Base-by-base conservation (phyloP, 179 eudicot species). In the Amaranthus tricolor region DNA sequence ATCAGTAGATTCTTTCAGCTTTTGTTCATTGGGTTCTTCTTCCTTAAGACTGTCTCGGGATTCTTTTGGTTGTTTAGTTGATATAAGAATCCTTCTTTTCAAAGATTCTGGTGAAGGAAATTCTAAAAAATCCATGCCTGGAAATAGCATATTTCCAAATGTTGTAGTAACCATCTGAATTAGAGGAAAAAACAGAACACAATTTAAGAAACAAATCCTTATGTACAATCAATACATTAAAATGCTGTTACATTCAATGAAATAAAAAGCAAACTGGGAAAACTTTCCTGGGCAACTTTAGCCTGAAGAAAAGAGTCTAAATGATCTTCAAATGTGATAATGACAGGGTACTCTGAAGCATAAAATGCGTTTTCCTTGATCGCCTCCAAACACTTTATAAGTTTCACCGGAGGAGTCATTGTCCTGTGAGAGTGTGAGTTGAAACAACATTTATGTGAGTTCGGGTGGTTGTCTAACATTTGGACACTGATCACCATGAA, bases 241-340 rank as follows among this genome's bases (percentile, higher is more conserved):
- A 9, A n/a, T 59, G 50, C 47, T 65, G 58, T 43, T 64, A 14
- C 51, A 31, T 17, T 55, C 0, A 19, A 10, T 0, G 48, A 59
- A 59, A 44, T 43, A 45, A 16, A 20, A 15, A 12, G 13, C 45
- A 45, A 77, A 44, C 13, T 68, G 13, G 17, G 31, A 1, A 52
- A 71, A 81, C 85, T 75, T 71, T 84, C 98, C 96, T 89, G 86
- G 45, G 98, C 98, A 56, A 89, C 98, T 79, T 83, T 87, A 66
- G 84, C 88, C 78, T 90, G 97, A 86, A 93, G 98, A 7, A 78
- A 79, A 62, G 92, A 80, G 60, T 89, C 89, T 51, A 93, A 89
- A 63, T 91, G 98, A 63, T 93, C 97, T 85, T 93, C 98, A 56
- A 93, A 86, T 53, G 98, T 91, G 5, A 93, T 86, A 14, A 93